A percentile compares a stretch with the other conserved stretches of the same genome.
Evolutionary conservation across 1,284 basidiomycete genomes (phyloP).

Genomic region (Agroathelia rolfsii): DNA sequence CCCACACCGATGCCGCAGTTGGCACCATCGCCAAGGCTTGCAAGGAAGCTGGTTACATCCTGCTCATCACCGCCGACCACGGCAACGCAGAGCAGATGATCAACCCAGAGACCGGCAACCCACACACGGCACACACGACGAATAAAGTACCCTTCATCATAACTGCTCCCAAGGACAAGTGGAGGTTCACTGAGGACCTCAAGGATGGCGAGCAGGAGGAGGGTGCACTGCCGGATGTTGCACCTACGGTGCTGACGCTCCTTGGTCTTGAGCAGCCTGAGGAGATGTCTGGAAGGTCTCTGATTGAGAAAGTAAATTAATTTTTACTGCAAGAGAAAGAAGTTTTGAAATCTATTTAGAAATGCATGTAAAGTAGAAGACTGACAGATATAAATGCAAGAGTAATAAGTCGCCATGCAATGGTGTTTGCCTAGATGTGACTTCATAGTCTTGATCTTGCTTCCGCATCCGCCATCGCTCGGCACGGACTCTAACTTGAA

Average conservation of each 20-base stretch:
- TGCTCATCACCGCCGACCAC: slow-evolving; percentile 86
- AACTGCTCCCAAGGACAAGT: slow-evolving; percentile 45
- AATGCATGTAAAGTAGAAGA: no score
- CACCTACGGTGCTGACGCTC: slow-evolving; percentile 74
- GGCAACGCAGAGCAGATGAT: slow-evolving; percentile 91
- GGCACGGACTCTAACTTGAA: slow-evolving; percentile 2
- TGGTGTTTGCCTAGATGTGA: no score
- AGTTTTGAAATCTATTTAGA: no score
- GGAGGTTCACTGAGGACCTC: slow-evolving; percentile 36
- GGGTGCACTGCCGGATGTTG: slow-evolving; percentile 80
- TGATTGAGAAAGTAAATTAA: no score
- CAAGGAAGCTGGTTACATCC: slow-evolving; percentile 73
- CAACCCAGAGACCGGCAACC: slow-evolving; percentile 71
- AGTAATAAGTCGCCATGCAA: no score
- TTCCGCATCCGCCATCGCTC: no score
- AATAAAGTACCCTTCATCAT: slow-evolving; percentile 81
- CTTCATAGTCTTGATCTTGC: no score
- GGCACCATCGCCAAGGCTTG: slow-evolving; percentile 79
- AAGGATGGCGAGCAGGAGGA: slow-evolving; percentile 47
- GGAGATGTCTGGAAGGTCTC: no score
- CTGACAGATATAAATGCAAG: no score
- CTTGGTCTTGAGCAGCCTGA: no score
- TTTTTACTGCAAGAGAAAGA: no score
- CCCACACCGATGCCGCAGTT: slow-evolving; percentile 77
- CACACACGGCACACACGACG: slow-evolving; percentile 79